These are phyloP conservation scores for Salix udensis DNA, from an alignment of 345 rosid genomes.

Conservation along the genomic window DNA sequence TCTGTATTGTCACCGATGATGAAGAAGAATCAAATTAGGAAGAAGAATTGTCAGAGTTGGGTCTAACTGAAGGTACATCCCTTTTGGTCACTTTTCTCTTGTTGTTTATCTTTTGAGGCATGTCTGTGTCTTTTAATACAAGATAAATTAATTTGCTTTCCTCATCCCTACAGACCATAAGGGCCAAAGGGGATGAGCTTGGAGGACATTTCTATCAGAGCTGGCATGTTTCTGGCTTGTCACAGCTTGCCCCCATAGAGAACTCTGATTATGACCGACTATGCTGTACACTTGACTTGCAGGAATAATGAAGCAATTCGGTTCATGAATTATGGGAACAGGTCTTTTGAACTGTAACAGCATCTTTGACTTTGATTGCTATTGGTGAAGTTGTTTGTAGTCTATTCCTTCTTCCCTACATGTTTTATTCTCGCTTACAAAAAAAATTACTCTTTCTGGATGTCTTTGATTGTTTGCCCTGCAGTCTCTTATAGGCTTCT, in stretches of 20 bases:
- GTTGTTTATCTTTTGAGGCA: too few relatives aligned
- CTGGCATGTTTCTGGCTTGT: slow-evolving; percentile 3
- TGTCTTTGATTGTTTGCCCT: not conserved
- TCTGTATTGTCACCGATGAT: slow-evolving; percentile 20
- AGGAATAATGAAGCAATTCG: slow-evolving; percentile 6
- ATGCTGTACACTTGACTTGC: not conserved
- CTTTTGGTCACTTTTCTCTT: too few relatives aligned
- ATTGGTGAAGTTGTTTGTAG: not conserved
- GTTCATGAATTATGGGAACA: slow-evolving; percentile 6
- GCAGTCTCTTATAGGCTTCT: not conserved
- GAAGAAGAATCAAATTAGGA: slow-evolving; percentile 10
- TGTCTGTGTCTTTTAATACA: not conserved
- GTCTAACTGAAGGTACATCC: slow-evolving; percentile 25
- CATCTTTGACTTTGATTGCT: not conserved
- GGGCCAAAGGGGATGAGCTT: slow-evolving; percentile 5
- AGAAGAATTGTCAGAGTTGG: slow-evolving; percentile 15
- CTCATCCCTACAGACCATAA: slow-evolving; percentile 7
- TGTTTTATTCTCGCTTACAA: not conserved
- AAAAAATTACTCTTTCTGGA: not conserved
- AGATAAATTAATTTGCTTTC: not conserved
- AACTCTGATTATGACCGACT: not conserved
- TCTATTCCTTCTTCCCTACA: not conserved
- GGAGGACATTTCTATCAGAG: not conserved
- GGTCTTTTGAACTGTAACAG: slow-evolving; percentile 3
- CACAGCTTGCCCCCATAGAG: not conserved